phyloP scores from a whole-genome alignment of 2,329 filamentous ascomycete genomes.

The Coniochaeta sp. region DNA sequence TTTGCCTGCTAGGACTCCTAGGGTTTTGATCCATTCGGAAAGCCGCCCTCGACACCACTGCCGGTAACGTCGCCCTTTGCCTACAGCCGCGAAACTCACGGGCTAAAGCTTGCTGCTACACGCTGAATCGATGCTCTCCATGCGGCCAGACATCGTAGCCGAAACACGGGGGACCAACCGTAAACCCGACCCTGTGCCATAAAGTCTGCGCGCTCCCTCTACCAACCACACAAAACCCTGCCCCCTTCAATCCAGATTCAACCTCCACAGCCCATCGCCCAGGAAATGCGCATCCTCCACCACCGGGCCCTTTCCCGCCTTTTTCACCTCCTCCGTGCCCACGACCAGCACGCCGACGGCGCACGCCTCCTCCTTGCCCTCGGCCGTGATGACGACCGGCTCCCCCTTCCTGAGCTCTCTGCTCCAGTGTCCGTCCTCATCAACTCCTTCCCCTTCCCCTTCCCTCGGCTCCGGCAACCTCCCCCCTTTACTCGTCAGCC shows the following conservation, averaged over 20 bases:
- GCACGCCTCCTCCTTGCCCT: conserved; percentile 90
- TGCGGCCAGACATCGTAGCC: too few relatives aligned
- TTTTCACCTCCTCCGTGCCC: conserved; percentile 87
- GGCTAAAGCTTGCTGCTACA: too few relatives aligned
- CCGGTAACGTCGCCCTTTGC: too few relatives aligned
- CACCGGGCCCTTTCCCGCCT: conserved; percentile 87
- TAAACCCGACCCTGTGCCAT: too few relatives aligned
- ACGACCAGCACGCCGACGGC: conserved; percentile 78
- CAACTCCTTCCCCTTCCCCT: conserved; percentile 26
- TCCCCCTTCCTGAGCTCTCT: conserved; percentile 70
- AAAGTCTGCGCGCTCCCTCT: too few relatives aligned
- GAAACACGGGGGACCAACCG: too few relatives aligned
- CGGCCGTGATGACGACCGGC: conserved; percentile 81
- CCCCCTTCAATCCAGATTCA: conserved; percentile 40
- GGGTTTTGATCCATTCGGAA: background rate
- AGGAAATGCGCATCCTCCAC: conserved; percentile 92
- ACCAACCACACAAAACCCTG: background rate
- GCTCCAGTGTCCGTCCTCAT: conserved; percentile 49
- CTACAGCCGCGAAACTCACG: too few relatives aligned
- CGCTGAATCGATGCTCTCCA: too few relatives aligned
- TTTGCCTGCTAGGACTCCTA: background rate
- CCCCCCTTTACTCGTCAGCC: conserved; percentile 78
- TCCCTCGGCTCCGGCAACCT: conserved; percentile 56
- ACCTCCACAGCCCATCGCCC: conserved; percentile 86
- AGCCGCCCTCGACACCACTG: too few relatives aligned